Evolutionary conservation across 192 early-diverging fungal genomes (phyloP).

Genomic region (Dissophora globulifera): DNA sequence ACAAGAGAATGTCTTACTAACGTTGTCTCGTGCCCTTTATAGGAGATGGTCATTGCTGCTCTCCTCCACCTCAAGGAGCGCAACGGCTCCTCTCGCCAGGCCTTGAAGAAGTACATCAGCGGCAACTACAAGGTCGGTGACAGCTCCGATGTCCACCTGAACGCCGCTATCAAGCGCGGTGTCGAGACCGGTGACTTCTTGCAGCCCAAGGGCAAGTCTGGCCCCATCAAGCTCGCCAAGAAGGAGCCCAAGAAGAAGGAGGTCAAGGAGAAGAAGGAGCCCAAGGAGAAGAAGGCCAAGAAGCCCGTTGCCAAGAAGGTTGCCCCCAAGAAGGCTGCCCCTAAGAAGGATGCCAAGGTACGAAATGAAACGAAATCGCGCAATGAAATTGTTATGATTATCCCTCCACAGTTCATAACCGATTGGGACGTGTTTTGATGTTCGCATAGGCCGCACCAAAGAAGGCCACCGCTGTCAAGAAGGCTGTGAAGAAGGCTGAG

Average conservation of each 20-base stretch:
- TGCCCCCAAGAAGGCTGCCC: constrained; percentile 56
- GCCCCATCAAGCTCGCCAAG: constrained; percentile 75
- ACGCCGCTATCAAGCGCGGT: constrained; percentile 74
- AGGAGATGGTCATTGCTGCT: constrained; percentile 61
- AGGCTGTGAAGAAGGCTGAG: constrained; percentile 60
- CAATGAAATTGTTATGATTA: too few species aligned
- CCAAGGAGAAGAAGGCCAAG: too few species aligned
- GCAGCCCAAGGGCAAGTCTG: constrained; percentile 74
- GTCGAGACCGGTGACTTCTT: constrained; percentile 68
- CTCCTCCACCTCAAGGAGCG: constrained; percentile 74
- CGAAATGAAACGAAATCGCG: too few species aligned
- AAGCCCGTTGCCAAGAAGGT: constrained; percentile 69
- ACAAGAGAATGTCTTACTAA: too few species aligned
- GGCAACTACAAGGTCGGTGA: constrained; percentile 76
- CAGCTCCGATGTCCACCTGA: constrained; percentile 67
- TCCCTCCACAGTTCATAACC: not conserved
- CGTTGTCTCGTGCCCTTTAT: too few species aligned
- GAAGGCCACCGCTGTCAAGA: constrained; percentile 60
- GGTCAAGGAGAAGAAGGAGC: constrained; percentile 61
- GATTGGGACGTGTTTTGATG: too few species aligned
- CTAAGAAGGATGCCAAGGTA: constrained; percentile 4
- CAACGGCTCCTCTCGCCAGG: constrained; percentile 76
- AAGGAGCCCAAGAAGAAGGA: constrained; percentile 60
- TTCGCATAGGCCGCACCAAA: constrained; percentile 56
- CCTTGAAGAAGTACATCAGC: constrained; percentile 84